A percentile compares a stretch with the other conserved stretches of the same genome.
Evolutionary conservation across 2,329 filamentous ascomycete genomes (phyloP).

Genomic region (Aspergillus ibericus): DNA sequence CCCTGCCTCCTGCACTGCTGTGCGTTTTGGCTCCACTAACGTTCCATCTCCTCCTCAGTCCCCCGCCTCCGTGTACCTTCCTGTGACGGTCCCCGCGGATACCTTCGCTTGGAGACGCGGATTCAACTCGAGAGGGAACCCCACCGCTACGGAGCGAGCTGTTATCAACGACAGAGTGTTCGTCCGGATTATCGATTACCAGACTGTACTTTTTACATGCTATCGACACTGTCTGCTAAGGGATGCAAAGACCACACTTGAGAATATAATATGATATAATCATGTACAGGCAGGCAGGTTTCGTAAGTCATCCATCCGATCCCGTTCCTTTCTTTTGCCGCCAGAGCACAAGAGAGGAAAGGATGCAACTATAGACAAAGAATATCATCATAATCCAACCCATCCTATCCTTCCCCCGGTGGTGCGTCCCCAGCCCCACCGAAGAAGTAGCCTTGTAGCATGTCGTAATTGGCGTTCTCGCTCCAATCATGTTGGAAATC

Average conservation of each 20-base stretch:
- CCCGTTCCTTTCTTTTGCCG: background rate
- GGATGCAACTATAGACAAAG: conserved; percentile 5
- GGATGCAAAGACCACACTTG: background rate
- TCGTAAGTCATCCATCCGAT: conserved; percentile 1
- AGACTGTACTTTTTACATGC: background rate
- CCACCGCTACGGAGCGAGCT: too few species aligned
- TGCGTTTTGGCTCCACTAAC: background rate
- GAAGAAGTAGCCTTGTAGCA: conserved; percentile 59
- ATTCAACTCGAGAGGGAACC: too few species aligned
- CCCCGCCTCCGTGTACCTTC: background rate
- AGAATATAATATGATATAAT: background rate
- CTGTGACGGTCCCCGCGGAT: too few species aligned
- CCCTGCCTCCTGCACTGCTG: background rate
- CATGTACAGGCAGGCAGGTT: background rate
- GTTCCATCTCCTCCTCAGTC: background rate
- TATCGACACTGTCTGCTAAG: background rate
- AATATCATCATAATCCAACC: background rate
- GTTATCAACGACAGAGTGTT: too few species aligned
- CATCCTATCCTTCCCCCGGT: conserved; percentile 19
- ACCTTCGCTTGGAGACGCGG: too few species aligned
- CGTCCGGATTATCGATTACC: too few species aligned
- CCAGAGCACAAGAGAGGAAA: conserved; percentile 1
- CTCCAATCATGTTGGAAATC: conserved; percentile 52
- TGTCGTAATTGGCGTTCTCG: conserved; percentile 49
- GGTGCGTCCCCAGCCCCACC: conserved; percentile 42